phyloP scores from a whole-genome alignment of 1,284 basidiomycete genomes.

The Bjerkandera adusta region DNA sequence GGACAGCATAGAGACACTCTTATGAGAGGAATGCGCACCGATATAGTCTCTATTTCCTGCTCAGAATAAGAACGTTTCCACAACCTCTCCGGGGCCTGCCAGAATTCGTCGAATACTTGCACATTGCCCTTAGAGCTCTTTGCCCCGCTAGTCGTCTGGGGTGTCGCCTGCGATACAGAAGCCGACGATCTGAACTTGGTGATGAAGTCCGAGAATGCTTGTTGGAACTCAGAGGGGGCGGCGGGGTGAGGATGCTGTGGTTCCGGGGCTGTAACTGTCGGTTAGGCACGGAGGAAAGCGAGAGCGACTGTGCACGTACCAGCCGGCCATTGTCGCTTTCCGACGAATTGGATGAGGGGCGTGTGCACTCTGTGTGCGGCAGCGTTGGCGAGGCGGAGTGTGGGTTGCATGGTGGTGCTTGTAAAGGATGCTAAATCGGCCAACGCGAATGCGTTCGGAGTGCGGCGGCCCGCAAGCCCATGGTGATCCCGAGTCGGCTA shows the following conservation, averaged over 20 bases:
- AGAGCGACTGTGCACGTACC: slow-evolving; percentile 36
- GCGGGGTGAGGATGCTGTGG: slow-evolving; percentile 72
- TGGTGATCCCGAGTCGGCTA: no score
- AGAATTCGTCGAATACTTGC: slow-evolving; percentile 62
- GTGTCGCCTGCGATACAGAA: slow-evolving; percentile 16
- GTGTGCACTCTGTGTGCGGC: slow-evolving; percentile 39
- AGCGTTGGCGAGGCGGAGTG: slow-evolving; percentile 38
- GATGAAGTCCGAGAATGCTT: slow-evolving; percentile 59
- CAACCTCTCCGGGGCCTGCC: slow-evolving; percentile 73
- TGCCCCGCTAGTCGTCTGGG: no score
- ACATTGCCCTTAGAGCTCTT: slow-evolving; percentile 25
- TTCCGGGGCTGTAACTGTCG: slow-evolving; percentile 44
- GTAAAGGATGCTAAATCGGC: slow-evolving; percentile 10
- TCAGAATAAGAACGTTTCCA: slow-evolving; percentile 67
- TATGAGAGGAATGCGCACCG: slow-evolving; percentile 49
- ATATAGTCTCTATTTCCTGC: slow-evolving; percentile 75
- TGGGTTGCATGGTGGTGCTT: slow-evolving; percentile 41
- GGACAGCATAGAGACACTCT: background rate
- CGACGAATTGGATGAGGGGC: slow-evolving; percentile 81
- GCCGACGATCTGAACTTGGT: slow-evolving; percentile 48
- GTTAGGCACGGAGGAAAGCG: background rate
- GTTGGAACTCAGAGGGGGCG: slow-evolving; percentile 69
- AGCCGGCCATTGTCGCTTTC: slow-evolving; percentile 62
- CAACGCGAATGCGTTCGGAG: background rate
- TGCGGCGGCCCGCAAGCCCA: no score